These are phyloP conservation scores for Acer negundo DNA, from an alignment of 345 rosid genomes.

Conservation along the genomic window DNA sequence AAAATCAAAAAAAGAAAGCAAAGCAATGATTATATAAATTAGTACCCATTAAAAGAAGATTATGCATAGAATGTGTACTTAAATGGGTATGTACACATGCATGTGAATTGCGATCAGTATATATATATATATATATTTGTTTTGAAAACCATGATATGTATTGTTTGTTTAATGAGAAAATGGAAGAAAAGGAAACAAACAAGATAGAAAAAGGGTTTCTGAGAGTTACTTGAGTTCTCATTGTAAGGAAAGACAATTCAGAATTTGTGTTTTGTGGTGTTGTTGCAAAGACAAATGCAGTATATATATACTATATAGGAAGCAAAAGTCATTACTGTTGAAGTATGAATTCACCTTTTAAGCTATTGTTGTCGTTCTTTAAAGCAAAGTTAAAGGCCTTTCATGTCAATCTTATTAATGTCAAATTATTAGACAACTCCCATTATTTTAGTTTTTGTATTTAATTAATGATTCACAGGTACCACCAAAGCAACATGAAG, in stretches of 20 bases:
- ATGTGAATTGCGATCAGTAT: neutral
- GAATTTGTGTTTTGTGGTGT: slow-evolving; percentile 15
- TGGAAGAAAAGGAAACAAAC: neutral
- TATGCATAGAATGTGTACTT: neutral
- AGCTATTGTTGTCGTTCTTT: slow-evolving; percentile 18
- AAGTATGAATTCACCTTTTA: neutral
- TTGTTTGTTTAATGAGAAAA: slow-evolving; percentile 18
- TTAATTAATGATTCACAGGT: neutral
- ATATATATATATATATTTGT: too few relatives aligned
- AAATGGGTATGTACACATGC: neutral
- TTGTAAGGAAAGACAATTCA: neutral
- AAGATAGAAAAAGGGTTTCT: neutral
- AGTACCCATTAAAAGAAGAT: neutral
- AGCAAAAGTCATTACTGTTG: neutral
- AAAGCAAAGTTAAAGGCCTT: slow-evolving; percentile 27
- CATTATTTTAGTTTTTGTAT: neutral
- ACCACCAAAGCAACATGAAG: too few relatives aligned
- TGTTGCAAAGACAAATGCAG: slow-evolving; percentile 1
- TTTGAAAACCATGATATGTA: neutral
- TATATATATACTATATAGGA: slow-evolving; percentile 17
- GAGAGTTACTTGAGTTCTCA: slow-evolving; percentile 29
- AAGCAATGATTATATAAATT: neutral
- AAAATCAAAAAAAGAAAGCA: neutral
- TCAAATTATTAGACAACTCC: too few relatives aligned
- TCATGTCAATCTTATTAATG: neutral